Percentiles rank a stretch among this genome's conserved stretches.
Conservation (phyloP, 495 filamentous ascomycete genomes). For the Aspergillus conjunctus region DNA sequence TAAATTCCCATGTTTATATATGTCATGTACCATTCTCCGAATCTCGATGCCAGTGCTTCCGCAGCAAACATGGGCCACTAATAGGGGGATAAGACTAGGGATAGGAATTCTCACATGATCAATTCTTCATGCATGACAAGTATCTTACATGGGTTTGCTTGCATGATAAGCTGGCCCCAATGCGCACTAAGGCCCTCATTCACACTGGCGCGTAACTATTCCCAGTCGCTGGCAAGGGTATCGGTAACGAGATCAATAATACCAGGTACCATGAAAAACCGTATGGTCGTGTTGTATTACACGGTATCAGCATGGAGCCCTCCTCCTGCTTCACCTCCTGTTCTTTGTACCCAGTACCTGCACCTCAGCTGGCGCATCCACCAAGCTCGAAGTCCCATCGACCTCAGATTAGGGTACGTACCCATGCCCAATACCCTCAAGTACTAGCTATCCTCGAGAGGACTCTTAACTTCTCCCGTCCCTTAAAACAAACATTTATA, state of each 20-base stretch:
- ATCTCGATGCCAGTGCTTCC: conserved; percentile 11
- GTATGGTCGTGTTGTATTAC: background rate
- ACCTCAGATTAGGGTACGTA: no score
- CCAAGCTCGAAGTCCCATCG: no score
- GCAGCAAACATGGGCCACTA: conserved; percentile 19
- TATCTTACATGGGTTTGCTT: conserved; percentile 25
- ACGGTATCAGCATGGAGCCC: no score
- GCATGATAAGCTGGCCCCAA: conserved; percentile 17
- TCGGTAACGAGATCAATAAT: background rate
- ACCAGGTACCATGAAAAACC: no score
- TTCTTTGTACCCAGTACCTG: no score
- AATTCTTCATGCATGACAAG: conserved; percentile 42
- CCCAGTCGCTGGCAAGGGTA: background rate
- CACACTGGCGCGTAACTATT: conserved; percentile 4
- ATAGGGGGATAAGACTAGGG: conserved; percentile 12
- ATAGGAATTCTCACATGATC: conserved; percentile 41
- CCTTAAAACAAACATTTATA: no score
- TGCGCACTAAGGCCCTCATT: conserved; percentile 17
- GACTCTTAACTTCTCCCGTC: no score
- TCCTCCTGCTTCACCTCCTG: no score
- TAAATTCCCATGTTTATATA: background rate
- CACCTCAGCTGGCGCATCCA: no score
- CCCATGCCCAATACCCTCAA: no score
- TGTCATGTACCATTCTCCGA: background rate
- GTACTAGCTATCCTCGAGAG: no score